Evolutionary conservation across 148 eudicot species (phyloP).

Genomic region (Rhododendron henanense): DNA sequence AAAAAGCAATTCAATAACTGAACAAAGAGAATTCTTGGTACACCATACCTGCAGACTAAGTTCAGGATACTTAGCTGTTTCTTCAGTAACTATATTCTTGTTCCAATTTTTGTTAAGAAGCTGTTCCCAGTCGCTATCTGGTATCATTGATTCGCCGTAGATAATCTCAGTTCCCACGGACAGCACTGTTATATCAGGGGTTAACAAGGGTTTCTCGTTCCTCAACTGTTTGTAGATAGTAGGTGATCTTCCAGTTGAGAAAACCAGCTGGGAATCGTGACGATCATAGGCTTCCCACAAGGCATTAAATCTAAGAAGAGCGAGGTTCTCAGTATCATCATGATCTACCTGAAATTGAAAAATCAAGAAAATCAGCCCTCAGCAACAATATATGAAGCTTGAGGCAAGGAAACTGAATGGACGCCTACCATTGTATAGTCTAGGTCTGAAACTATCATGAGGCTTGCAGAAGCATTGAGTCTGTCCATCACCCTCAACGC

Average conservation of each 20-base stretch:
- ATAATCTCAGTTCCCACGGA: neutral
- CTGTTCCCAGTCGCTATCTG: neutral
- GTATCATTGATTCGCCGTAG: neutral
- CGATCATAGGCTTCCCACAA: neutral
- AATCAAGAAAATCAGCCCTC: neutral
- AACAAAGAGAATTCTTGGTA: neutral
- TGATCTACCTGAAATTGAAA: neutral
- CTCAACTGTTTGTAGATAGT: neutral
- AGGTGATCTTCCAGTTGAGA: constrained; percentile 1
- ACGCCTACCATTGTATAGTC: neutral
- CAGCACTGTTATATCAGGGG: constrained; percentile 1
- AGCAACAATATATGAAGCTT: neutral
- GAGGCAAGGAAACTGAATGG: neutral
- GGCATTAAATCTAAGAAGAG: constrained; percentile 1
- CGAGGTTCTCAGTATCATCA: neutral
- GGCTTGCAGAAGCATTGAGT: neutral
- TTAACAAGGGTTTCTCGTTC: neutral
- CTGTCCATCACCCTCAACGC: constrained; percentile 9
- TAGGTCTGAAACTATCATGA: neutral
- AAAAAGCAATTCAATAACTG: neutral
- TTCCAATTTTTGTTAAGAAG: neutral
- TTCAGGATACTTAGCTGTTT: neutral
- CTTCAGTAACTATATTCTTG: constrained; percentile 1
- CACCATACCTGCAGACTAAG: neutral
- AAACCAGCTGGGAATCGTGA: neutral